Base-by-base conservation (phyloP, 2,329 filamentous ascomycete genomes). In the Sporothrix humicola region DNA sequence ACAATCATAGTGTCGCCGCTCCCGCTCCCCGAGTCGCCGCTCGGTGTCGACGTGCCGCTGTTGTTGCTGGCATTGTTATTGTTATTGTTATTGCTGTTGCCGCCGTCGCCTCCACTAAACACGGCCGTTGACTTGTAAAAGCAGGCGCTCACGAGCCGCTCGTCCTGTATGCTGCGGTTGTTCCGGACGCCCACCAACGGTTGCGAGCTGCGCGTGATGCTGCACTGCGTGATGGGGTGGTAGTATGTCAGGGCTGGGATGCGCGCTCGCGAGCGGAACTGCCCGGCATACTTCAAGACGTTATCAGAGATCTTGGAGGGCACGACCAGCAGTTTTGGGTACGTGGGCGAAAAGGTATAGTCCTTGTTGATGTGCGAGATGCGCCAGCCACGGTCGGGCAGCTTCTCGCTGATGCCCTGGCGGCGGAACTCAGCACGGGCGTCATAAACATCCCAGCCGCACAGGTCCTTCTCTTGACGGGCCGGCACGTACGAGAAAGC, bases 191-290 rank as follows among this genome's bases (percentile, higher is more conserved):
- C 96, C 1, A 95, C 92, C 73, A 95, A 86, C 0, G 96, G 96
- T 80, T 99, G 96, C 3, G 95, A 97, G 79, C 94, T 97, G 80
- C 96, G 89, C 1, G 95, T 98, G 76, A 99, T 97, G 31, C 95
- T 96, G 82, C 96, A 98, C 81, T 97, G 97, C 81, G 98, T 99
- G 78, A 98, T 87, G 0, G 94, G 93, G 81, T 99, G 96, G n/a
- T 98, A 89, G 81, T 99, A 99, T 26, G 94, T 94, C 54, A 99
- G 84, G 3, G 91, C 92, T 1, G 96, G 96, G 81, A 99, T 95
- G 74, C 96, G 91, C 76, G 92, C 90, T 74, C 95, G 90, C 0
- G 96, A 98, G 70, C 96, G 92, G 82, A 97, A 98, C 75, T 91
- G 89, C 74, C 91, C 92, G 37, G 95, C 96, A 80, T 99, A 97